Conservation (phyloP, 805 yeast genomes). For the Saturnispora bothae region DNA sequence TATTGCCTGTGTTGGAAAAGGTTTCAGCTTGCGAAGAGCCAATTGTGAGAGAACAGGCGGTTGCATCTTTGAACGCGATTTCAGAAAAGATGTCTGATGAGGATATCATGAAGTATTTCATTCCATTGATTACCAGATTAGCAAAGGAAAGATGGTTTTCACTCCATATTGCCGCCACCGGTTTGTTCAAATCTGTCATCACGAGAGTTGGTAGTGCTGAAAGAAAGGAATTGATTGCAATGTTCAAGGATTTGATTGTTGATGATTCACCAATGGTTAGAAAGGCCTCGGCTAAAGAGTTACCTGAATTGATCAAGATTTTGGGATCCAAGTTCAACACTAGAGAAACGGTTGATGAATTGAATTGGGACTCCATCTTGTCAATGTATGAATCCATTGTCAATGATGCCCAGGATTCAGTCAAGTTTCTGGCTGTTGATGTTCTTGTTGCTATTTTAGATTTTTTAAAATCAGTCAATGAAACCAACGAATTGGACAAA, state of each 20-base stretch:
- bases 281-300: conserved; percentile 80
- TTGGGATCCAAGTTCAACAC: conserved; percentile 27
- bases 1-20: conserved; percentile 65
- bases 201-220: conserved; percentile 43
- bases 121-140: conserved; percentile 68
- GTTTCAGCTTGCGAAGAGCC: conserved; percentile 94
- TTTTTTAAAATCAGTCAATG: conserved; percentile 50
- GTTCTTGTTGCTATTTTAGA: conserved; percentile 73
- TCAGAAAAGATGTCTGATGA: conserved; percentile 50
- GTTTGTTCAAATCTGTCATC: conserved; percentile 65
- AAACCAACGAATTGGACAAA: conserved; percentile 49
- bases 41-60: conserved; percentile 88
- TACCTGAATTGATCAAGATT: conserved; percentile 63
- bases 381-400: conserved; percentile 72
- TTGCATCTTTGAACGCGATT: conserved; percentile 67
- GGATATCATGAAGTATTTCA: conserved; percentile 56
- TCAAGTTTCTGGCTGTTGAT: conserved; percentile 81
- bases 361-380: conserved; percentile 70
- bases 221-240: conserved; percentile 52
- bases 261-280: conserved; percentile 98
- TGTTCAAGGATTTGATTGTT: conserved; percentile 59
- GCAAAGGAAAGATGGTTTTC: conserved; percentile 93
- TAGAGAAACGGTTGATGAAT: conserved; percentile 39
- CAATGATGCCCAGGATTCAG: conserved; percentile 89
- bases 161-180: conserved; percentile 82